phyloP scores from a whole-genome alignment of 2,329 filamentous ascomycete genomes.

The Fusarium penzigii region DNA sequence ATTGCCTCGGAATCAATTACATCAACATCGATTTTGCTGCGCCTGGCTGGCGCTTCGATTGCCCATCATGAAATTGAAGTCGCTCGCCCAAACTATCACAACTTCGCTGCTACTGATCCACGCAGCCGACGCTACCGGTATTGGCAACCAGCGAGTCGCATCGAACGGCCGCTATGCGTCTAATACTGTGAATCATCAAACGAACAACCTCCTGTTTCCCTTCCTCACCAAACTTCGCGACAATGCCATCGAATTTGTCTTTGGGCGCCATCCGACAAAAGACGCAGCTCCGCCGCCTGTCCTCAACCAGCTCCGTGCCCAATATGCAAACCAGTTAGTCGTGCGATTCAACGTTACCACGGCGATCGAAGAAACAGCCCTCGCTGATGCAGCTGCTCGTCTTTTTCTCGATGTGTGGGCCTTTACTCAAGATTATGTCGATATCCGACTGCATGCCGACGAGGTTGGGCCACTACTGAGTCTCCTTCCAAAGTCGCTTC shows the following conservation, averaged over 20 bases:
- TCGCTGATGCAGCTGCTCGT: constrained; percentile 71
- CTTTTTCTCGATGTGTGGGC: constrained; percentile 92
- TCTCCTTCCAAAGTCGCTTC: constrained; percentile 74
- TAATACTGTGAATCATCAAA: constrained; percentile 4
- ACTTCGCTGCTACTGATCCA: constrained; percentile 29
- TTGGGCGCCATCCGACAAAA: constrained; percentile 45
- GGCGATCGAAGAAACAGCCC: constrained; percentile 65
- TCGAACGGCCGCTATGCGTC: constrained; percentile 10
- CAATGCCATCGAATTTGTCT: constrained; percentile 50
- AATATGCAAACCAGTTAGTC: constrained; percentile 81
- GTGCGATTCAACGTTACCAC: constrained; percentile 81
- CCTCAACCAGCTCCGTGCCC: constrained; percentile 38
- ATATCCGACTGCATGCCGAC: constrained; percentile 76
- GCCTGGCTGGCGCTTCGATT: constrained; percentile 1
- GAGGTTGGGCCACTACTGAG: constrained; percentile 77
- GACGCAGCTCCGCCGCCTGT: constrained; percentile 23
- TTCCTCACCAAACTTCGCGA: constrained; percentile 54
- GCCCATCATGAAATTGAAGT: constrained; percentile 29
- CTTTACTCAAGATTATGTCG: constrained; percentile 77
- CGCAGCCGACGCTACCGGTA: constrained; percentile 31
- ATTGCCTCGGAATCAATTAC: neutral
- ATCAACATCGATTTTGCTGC: constrained; percentile 3
- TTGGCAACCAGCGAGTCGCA: constrained; percentile 27
- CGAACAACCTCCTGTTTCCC: constrained; percentile 41
- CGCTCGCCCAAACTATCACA: constrained; percentile 16